Evolutionary conservation across 805 yeast genomes (phyloP).

Genomic region (Dipodascus albidus): DNA sequence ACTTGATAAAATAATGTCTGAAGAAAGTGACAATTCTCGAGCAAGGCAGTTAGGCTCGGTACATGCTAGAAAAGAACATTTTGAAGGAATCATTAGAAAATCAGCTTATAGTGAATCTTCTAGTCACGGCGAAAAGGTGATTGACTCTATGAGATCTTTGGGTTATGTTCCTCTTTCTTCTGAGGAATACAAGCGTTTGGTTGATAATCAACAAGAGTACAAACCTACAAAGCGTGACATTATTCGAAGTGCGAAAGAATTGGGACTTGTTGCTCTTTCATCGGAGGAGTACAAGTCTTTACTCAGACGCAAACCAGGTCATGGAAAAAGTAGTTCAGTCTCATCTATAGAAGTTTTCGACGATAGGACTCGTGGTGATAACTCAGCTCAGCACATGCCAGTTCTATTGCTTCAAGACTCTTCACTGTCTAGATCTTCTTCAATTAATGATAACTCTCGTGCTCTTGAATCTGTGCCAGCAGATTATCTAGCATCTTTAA

Average conservation of each 20-base stretch:
- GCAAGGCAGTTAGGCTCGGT: constrained; percentile 14
- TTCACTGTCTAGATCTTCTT: background rate
- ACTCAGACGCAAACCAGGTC: constrained; percentile 14
- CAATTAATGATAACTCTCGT: background rate
- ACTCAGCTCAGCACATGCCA: background rate
- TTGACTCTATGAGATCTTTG: constrained; percentile 21
- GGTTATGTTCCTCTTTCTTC: constrained; percentile 25
- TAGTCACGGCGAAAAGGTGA: constrained; percentile 18
- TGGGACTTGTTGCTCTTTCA: constrained; percentile 34
- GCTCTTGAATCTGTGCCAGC: constrained; percentile 21
- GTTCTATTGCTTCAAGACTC: constrained; percentile 2
- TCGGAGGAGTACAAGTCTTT: constrained; percentile 32
- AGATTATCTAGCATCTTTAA: constrained; percentile 20
- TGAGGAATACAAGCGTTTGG: constrained; percentile 26
- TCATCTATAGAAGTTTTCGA: background rate
- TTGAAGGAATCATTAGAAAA: constrained; percentile 20
- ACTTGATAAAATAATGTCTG: background rate
- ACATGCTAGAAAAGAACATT: constrained; percentile 22
- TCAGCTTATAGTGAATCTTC: constrained; percentile 12
- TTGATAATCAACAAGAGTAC: constrained; percentile 21
- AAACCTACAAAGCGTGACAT: constrained; percentile 26
- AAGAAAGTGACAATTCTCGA: background rate
- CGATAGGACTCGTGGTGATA: background rate
- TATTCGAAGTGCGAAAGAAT: constrained; percentile 27
- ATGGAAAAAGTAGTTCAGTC: background rate